Conservation (phyloP, 495 filamentous ascomycete genomes). For the Xylaria intraflava region DNA sequence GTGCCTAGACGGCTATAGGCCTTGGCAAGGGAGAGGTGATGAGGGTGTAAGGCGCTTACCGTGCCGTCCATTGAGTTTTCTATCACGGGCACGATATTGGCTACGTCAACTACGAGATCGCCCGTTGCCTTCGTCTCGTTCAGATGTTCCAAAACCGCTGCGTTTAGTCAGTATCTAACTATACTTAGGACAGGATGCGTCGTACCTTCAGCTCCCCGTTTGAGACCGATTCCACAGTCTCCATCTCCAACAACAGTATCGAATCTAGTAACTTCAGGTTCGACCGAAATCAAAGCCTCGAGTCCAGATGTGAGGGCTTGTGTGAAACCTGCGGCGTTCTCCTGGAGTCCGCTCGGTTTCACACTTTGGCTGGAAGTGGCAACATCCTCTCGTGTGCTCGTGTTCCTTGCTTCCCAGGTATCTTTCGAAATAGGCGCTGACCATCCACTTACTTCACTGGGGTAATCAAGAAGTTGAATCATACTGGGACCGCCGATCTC, state of each 20-base stretch:
- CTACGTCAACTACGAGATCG: conserved; percentile 66
- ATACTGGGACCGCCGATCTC: conserved; percentile 73
- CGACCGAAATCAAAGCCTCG: conserved; percentile 63
- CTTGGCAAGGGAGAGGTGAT: neutral
- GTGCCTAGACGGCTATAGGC: neutral
- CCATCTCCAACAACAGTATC: conserved; percentile 94
- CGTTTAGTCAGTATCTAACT: neutral
- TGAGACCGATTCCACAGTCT: conserved; percentile 87
- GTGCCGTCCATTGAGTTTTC: conserved; percentile 93
- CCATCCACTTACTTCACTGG: conserved; percentile 83
- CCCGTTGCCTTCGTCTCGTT: conserved; percentile 48
- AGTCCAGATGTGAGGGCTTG: conserved; percentile 61
- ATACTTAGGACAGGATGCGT: neutral
- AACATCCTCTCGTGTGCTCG: conserved; percentile 35
- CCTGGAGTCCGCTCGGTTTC: conserved; percentile 62
- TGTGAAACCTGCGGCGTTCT: conserved; percentile 54
- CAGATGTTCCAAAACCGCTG: conserved; percentile 64
- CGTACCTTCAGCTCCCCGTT: conserved; percentile 78
- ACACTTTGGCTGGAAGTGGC: conserved; percentile 38
- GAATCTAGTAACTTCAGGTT: conserved; percentile 78
- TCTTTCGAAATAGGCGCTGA: conserved; percentile 59
- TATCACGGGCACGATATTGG: conserved; percentile 72
- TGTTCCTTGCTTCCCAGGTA: conserved; percentile 51
- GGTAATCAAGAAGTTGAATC: conserved; percentile 80
- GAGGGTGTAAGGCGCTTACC: neutral